Evolutionary conservation across 768 basidiomycete species (phyloP), one percentile per base, ranked within the genome.

Genomic region (Psilocybe subaeruginosa): DNA sequence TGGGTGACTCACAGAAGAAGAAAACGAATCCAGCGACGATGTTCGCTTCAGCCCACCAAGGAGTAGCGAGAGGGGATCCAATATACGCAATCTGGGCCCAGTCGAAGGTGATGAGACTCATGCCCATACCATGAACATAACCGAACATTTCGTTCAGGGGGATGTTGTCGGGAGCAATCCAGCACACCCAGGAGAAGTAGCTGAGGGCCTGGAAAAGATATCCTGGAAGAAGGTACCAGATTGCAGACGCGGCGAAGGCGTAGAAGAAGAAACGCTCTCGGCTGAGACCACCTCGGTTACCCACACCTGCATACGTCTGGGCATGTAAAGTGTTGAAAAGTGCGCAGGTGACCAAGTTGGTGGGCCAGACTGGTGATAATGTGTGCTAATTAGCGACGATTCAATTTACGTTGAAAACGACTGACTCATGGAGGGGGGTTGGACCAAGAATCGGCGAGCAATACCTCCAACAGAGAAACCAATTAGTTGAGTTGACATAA

Each of bases 1-100:
- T 23, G 23, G 23, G 2, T 23, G 23, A 23, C 23, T 23, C 23
- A 23, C 23, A 93, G 75, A 87, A 89, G 75, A 92, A 84, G 73
- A 88, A 79, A 4, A 87, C 74, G 66, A 92, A 87, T 29, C 88
- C 85, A 51, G 69, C 75, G 2, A 81, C 72, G 56, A 91, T 77
- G 71, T 92, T 92, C 9, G 87, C 90, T 69, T 88, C 85, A 2
- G 89, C 90, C 90, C 90, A 92, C 90, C 90, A 93, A 1, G 92
- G 92, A 8, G 89, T 86, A 4, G 89, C 86, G 49, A 93, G 84
- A 0, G 92, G 92, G 23, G 85, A 85, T 16, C 84, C 84, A 56
- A 85, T 86, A 69, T 87, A 90, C 7, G 87, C 83, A 59, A 87
- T 86, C 75, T 61, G 88, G 2, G 87, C 78, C 92, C 92, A 94